phyloP scores from a whole-genome alignment of 2,329 filamentous ascomycete genomes.

The Aspergillus luchuensis region DNA sequence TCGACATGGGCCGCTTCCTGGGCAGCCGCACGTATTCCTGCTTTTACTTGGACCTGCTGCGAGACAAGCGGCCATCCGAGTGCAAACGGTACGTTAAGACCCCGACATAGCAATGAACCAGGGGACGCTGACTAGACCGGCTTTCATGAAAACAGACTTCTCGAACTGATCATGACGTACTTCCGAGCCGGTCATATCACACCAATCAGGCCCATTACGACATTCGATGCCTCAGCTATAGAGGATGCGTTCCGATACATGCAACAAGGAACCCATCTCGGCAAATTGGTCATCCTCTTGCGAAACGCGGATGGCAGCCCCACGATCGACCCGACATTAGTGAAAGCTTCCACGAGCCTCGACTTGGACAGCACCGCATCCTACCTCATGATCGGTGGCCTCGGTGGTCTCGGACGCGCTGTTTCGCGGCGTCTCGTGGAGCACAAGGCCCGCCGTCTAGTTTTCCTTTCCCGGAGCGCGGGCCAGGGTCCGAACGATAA shows the following conservation, averaged over 20 bases:
- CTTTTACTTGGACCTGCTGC: constrained; percentile 17
- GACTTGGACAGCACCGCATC: not conserved
- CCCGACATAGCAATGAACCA: too few species aligned
- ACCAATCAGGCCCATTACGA: not conserved
- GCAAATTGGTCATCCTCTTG: constrained; percentile 4
- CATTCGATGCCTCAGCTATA: not conserved
- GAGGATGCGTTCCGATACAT: constrained; percentile 3
- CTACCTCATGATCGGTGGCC: constrained; percentile 22
- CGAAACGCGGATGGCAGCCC: not conserved
- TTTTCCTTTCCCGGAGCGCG: constrained; percentile 16
- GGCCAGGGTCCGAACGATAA: not conserved
- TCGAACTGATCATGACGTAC: not conserved
- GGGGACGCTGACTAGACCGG: too few species aligned
- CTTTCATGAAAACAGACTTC: not conserved
- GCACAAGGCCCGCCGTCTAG: constrained; percentile 16
- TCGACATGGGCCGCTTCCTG: constrained; percentile 20
- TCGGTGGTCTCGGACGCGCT: constrained; percentile 20
- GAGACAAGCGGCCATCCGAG: not conserved
- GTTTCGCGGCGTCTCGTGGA: constrained; percentile 20
- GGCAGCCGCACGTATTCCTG: constrained; percentile 11
- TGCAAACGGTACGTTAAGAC: not conserved
- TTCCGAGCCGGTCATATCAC: not conserved
- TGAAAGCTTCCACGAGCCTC: not conserved
- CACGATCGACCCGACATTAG: not conserved
- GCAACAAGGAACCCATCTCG: constrained; percentile 5